Conservation (phyloP, 305 asterid species). For the Ruellia speciosa region DNA sequence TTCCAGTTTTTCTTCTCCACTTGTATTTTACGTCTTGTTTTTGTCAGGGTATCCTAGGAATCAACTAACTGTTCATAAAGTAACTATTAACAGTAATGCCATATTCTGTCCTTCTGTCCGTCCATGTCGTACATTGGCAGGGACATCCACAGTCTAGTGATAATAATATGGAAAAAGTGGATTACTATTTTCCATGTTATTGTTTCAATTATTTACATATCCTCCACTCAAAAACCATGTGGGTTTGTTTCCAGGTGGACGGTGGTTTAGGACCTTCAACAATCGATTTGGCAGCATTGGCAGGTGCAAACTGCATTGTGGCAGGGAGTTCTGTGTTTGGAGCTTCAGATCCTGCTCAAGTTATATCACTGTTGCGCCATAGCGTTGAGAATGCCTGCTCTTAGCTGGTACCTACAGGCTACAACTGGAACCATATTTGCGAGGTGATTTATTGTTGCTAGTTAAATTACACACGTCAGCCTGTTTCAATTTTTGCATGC, state of each 20-base stretch:
- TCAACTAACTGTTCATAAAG: no score
- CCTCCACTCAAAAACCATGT: not conserved
- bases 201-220: no score
- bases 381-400: conserved; percentile 39
- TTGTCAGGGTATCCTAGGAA: no score
- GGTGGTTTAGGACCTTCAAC: conserved; percentile 89
- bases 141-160: not conserved
- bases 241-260: conserved; percentile 45
- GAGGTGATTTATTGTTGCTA: no score
- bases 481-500: no score
- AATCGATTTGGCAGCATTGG: conserved; percentile 55
- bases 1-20: no score
- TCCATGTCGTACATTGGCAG: not conserved
- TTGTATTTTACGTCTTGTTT: no score
- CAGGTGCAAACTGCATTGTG: conserved; percentile 81
- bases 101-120: no score
- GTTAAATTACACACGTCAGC: no score
- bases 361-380: conserved; percentile 44
- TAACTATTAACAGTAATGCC: no score
- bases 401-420: conserved; percentile 3
- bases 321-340: conserved; percentile 84
- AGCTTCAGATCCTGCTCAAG: conserved; percentile 64
- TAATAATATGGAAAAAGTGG: not conserved
- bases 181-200: no score
- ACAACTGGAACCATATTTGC: not conserved